Evolutionary conservation across 371 early-diverging fungal genomes (phyloP).

Genomic region (Mucor circinelloides): DNA sequence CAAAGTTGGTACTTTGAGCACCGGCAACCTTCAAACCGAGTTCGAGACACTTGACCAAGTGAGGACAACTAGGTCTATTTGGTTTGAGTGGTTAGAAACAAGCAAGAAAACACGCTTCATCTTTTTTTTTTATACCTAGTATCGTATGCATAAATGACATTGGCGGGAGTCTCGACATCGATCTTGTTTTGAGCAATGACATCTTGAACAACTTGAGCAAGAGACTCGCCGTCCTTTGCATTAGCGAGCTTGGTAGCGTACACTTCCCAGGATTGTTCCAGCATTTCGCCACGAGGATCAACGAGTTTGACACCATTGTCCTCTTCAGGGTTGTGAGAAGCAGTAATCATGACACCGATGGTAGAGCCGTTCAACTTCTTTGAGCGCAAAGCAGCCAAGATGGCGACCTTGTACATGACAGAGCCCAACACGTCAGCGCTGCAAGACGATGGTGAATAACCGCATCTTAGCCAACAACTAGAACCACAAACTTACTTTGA

Average conservation of each 20-base stretch:
- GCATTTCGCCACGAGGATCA: slow-evolving; percentile 99
- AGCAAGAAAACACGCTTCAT: background rate
- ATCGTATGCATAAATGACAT: slow-evolving; percentile 88
- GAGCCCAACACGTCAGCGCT: slow-evolving; percentile 85
- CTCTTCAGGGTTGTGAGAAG: slow-evolving; percentile 97
- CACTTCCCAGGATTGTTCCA: slow-evolving; percentile 95
- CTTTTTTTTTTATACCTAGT: slow-evolving; percentile 76
- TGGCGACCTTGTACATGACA: slow-evolving; percentile 94
- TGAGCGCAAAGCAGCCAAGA: slow-evolving; percentile 92
- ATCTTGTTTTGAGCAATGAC: slow-evolving; percentile 74
- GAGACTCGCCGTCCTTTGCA: slow-evolving; percentile 70
- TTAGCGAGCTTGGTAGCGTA: slow-evolving; percentile 94
- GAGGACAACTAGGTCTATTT: slow-evolving; percentile 82
- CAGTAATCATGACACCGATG: slow-evolving; percentile 99
- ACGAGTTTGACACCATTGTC: slow-evolving; percentile 99
- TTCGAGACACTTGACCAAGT: slow-evolving; percentile 78
- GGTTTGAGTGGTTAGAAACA: background rate
- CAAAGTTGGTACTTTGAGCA: slow-evolving; percentile 77
- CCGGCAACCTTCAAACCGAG: slow-evolving; percentile 80
- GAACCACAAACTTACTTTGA: slow-evolving; percentile 61
- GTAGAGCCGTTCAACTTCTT: slow-evolving; percentile 82
- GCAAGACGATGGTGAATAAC: slow-evolving; percentile 10
- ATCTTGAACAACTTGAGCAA: slow-evolving; percentile 63
- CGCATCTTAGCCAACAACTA: background rate
- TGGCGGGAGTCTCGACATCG: slow-evolving; percentile 65